Evolutionary conservation across 768 basidiomycete species (phyloP).

Genomic region (Tremella mesenterica): DNA sequence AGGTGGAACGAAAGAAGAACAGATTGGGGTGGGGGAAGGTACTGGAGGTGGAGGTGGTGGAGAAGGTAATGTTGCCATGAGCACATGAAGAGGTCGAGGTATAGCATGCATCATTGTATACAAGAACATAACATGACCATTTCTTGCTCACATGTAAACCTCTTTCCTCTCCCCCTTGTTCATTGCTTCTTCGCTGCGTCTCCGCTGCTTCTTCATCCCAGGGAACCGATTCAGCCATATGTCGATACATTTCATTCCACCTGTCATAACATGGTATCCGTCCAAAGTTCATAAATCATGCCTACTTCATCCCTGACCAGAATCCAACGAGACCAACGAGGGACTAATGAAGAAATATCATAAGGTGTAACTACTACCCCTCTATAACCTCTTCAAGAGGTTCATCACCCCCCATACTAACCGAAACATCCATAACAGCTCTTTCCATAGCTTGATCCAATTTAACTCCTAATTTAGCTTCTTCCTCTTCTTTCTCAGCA

Average conservation of each 20-base stretch:
- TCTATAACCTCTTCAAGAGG: background rate
- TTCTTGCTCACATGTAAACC: too few relatives aligned
- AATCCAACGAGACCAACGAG: too few relatives aligned
- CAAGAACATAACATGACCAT: background rate
- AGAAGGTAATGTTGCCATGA: conserved; percentile 38
- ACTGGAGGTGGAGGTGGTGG: conserved; percentile 42
- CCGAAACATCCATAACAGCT: background rate
- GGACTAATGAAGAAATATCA: background rate
- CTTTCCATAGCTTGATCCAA: background rate
- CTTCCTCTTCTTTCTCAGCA: conserved; percentile 25
- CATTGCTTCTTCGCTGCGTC: too few relatives aligned
- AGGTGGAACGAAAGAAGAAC: conserved; percentile 68
- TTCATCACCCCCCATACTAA: background rate
- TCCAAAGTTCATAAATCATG: too few relatives aligned
- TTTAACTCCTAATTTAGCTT: background rate
- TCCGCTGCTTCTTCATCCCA: too few relatives aligned
- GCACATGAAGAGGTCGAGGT: conserved; percentile 20
- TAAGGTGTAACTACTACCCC: background rate
- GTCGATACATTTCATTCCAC: too few relatives aligned
- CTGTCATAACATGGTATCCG: too few relatives aligned
- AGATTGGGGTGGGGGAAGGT: conserved; percentile 40
- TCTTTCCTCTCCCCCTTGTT: too few relatives aligned
- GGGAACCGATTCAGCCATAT: too few relatives aligned
- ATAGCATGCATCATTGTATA: conserved; percentile 1
- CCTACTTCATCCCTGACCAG: too few relatives aligned